A percentile compares a stretch with the other conserved stretches of the same genome.
phyloP scores from a whole-genome alignment of 2,329 filamentous ascomycete species.

The Stagonosporopsis cucurbitacearum region DNA sequence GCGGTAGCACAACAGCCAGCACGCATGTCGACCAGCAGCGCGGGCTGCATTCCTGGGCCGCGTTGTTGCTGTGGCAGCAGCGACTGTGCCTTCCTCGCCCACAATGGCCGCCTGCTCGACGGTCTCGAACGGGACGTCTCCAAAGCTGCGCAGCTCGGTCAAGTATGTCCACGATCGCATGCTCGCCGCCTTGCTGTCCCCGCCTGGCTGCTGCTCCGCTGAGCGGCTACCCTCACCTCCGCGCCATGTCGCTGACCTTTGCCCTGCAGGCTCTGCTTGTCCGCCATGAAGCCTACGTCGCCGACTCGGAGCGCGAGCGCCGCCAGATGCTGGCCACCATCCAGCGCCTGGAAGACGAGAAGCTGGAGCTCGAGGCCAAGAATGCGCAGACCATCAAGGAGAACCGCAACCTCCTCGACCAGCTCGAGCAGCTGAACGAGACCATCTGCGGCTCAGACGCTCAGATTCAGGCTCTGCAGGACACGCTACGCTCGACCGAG shows the following conservation, averaged over 20 bases:
- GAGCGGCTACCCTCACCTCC: constrained; percentile 22
- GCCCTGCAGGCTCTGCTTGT: constrained; percentile 82
- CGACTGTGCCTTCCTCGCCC: constrained; percentile 79
- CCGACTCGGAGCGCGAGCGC: constrained; percentile 87
- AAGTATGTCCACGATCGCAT: constrained; percentile 69
- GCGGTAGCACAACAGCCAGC: constrained; percentile 24
- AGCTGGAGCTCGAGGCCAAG: constrained; percentile 70
- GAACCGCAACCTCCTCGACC: constrained; percentile 79
- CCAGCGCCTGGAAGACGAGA: constrained; percentile 75
- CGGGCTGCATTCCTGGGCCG: constrained; percentile 41
- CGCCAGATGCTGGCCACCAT: constrained; percentile 74
- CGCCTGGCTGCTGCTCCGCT: constrained; percentile 18
- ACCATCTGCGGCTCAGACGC: constrained; percentile 80
- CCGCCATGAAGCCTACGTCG: constrained; percentile 93
- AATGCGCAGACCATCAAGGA: constrained; percentile 83
- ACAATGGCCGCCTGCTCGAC: constrained; percentile 79
- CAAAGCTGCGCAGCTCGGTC: constrained; percentile 84
- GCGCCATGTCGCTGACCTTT: constrained; percentile 68
- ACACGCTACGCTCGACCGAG: constrained; percentile 77
- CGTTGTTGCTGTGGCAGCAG: constrained; percentile 84
- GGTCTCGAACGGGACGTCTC: constrained; percentile 86
- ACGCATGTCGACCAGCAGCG: constrained; percentile 30
- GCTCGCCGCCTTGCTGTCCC: constrained; percentile 19
- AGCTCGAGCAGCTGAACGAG: constrained; percentile 83
- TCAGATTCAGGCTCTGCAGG: constrained; percentile 77